Evolutionary conservation across 2,329 filamentous ascomycete species (phyloP), one percentile per base, ranked within the genome.

Genomic region (Mollisia scopiformis): DNA sequence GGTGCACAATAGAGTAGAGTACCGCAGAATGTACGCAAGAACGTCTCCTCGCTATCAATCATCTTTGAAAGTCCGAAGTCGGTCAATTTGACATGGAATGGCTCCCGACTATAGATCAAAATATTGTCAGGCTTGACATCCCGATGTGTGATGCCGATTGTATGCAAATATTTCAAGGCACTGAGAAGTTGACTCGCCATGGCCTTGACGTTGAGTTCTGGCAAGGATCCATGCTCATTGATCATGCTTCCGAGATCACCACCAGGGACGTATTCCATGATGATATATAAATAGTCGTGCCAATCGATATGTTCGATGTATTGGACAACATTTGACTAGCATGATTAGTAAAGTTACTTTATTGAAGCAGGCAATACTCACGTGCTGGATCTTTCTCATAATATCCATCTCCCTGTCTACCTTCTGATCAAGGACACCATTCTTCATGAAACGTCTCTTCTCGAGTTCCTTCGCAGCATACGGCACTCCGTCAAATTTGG

Each of bases 111-210:
- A 11, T 88, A 82, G 67, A 98, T 91, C 41, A 99, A 82, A 62
- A 99, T 97, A 71, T 99, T 99, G 79, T 99, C 95, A 0, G 95
- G 95, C 74, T 99, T 99, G 72, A 99, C 93, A 75, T 99, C 95
- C n/a, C 95, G 90, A 76, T 99, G 95, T 0, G 94, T 98, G 69
- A 99, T 97, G 72, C 90, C 92, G 69, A 90, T 89, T 56, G 83
- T 80, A 75, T 99, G 95, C 8, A 99, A 81, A 74, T 99, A 97
- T 30, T 87, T 87, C 55, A 99, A 79, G 1, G 94, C 94, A 67
- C 89, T 85, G 46, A 97, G 78, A 35, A 98, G 84, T 74, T 96
- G 92, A 21, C 78, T 74, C 1, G 93, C 86, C 75, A 97, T 90
- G 5, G 79, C 80, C 74, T 89, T 87, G n/a, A 87, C 89, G 66